Conservation (phyloP, 768 basidiomycete species). For the Boletus rubropictus region DNA sequence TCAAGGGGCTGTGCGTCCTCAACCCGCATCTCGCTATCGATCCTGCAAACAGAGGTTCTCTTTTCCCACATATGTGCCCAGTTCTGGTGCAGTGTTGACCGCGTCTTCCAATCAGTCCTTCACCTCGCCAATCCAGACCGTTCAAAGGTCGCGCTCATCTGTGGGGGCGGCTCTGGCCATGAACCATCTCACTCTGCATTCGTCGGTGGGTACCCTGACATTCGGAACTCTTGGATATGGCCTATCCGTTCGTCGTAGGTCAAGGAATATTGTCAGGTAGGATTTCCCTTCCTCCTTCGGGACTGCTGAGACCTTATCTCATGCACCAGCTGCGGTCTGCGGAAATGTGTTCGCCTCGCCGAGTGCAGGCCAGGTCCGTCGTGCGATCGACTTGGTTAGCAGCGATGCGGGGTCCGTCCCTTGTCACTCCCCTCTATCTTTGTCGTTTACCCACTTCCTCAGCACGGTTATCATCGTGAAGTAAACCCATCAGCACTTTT, state of each 20-base stretch:
- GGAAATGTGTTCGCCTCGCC: conserved; percentile 91
- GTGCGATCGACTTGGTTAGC: conserved; percentile 71
- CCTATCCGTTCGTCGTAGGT: conserved; percentile 35
- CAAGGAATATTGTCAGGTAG: conserved; percentile 73
- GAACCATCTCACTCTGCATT: conserved; percentile 88
- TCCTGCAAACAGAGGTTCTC: conserved; percentile 60
- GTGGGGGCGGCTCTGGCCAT: conserved; percentile 85
- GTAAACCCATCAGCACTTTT: conserved; percentile 32
- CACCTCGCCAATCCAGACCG: conserved; percentile 52
- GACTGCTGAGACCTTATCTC: not conserved
- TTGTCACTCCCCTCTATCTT: not conserved
- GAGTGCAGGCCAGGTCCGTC: conserved; percentile 75
- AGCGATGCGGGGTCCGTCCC: conserved; percentile 60
- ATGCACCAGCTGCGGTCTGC: conserved; percentile 62
- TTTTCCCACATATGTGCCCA: not conserved
- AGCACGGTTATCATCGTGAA: conserved; percentile 84
- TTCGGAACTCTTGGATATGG: not conserved
- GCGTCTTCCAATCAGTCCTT: conserved; percentile 43
- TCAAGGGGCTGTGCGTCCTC: conserved; percentile 61
- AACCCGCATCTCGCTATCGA: conserved; percentile 75
- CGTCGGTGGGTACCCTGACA: conserved; percentile 53
- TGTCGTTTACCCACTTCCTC: not conserved
- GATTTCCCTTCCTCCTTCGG: not conserved
- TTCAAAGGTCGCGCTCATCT: conserved; percentile 69
- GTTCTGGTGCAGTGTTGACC: not conserved